Base-by-base conservation (phyloP, 2,329 filamentous ascomycete genomes). In the Tolypocladium ovalisporum region DNA sequence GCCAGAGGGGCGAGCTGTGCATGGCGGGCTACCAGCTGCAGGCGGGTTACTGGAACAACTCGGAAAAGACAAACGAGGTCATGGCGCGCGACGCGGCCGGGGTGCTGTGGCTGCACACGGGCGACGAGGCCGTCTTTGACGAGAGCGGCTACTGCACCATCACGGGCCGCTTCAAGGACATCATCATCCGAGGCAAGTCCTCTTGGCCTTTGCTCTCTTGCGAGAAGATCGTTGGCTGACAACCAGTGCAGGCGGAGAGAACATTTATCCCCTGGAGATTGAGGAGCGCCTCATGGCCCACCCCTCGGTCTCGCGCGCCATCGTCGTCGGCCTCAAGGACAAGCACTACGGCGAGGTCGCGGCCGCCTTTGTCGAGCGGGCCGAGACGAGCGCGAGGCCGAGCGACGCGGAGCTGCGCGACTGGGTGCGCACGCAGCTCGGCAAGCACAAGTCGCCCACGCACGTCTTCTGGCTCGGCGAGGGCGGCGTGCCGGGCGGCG, bases 1-100 rank as follows among this genome's bases (percentile, higher is more conserved):
- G 89, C 27, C 72, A 78, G 37, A 76, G 82, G 10, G 89, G 89
- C 22, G 89, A 93, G 73, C 79, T 93, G 27, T 90, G 87, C 68
- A 88, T 91, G 49, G 81, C 85, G 0, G 89, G 89, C 0, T 93
- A 91, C 69, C 87, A 90, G 70, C 75, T 92, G 13, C 88, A 87
- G 67, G 79, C 78, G 2, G 82, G 81, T 15, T 85, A 84, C 69
- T 84, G 78, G 80, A 82, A 88, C 65, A 91, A 90, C 70, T 80
- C 82, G 47, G 82, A 84, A 65, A 92, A 90, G 76, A 92, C 88
- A 1, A 81, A 79, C 58, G 81, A 84, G 70, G 73, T 75, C 10
- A 82, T 83, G 79, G 67, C 75, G 24, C 70, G 77, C 27, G 80
- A 83, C 63, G 72, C 76, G 57, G 71, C 77, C 0, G 79, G 81